These are phyloP conservation scores for Nemania sp. DNA, from an alignment of 2,329 filamentous ascomycete genomes.

Conservation along the genomic window DNA sequence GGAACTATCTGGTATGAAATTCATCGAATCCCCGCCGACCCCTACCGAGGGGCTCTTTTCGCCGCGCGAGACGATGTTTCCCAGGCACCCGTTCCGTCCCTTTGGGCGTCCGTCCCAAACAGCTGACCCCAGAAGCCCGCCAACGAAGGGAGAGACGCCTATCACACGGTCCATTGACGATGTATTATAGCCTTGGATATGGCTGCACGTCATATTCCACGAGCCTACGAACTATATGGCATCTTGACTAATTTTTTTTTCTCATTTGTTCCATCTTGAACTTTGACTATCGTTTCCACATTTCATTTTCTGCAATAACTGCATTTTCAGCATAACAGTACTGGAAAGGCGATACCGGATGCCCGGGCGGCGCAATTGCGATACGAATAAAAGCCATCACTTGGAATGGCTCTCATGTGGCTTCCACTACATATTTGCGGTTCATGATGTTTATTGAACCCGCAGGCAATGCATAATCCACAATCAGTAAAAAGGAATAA, in stretches of 20 bases:
- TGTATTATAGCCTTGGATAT: slow-evolving; percentile 58
- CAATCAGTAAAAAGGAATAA: slow-evolving; percentile 19
- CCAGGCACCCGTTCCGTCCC: slow-evolving; percentile 55
- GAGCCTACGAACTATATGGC: neutral
- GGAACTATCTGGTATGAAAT: slow-evolving; percentile 53
- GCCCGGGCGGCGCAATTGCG: slow-evolving; percentile 33
- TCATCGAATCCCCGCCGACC: slow-evolving; percentile 56
- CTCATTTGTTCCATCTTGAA: slow-evolving; percentile 25
- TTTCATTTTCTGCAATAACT: slow-evolving; percentile 27
- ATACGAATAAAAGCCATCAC: slow-evolving; percentile 25
- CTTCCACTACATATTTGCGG: slow-evolving; percentile 14
- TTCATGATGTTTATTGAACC: slow-evolving; percentile 24
- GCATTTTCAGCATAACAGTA: slow-evolving; percentile 27
- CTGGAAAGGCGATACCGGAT: slow-evolving; percentile 36
- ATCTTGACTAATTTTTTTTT: slow-evolving; percentile 3
- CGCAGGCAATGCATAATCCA: slow-evolving; percentile 33
- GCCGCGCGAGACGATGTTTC: slow-evolving; percentile 55
- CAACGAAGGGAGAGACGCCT: slow-evolving; percentile 72
- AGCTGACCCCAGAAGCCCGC: slow-evolving; percentile 73
- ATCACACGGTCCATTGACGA: slow-evolving; percentile 80
- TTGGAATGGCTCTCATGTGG: slow-evolving; percentile 11
- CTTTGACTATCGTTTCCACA: slow-evolving; percentile 26
- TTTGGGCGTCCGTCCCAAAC: slow-evolving; percentile 56
- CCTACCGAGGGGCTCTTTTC: slow-evolving; percentile 58
- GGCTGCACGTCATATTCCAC: neutral